phyloP scores from a whole-genome alignment of 2,329 filamentous ascomycete species.

The Pyrenophora seminiperda region DNA sequence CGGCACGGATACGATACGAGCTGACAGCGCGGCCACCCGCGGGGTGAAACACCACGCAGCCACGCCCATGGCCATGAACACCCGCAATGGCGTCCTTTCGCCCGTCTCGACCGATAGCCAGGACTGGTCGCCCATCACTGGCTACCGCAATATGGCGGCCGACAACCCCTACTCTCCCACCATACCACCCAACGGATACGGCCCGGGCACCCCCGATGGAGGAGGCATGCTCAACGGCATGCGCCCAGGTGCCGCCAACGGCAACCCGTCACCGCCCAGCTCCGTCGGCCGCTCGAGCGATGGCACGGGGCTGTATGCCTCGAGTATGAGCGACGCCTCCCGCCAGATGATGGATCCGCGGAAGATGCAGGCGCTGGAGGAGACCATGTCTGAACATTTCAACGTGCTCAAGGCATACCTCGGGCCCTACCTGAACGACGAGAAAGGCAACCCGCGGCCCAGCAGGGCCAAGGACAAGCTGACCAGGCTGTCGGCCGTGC shows the following conservation, averaged over 20 bases:
- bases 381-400: conserved; percentile 80
- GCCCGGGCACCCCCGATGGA: conserved; percentile 46
- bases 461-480: conserved; percentile 96
- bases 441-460: conserved; percentile 72
- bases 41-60: conserved; percentile 29
- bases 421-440: conserved; percentile 71
- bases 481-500: conserved; percentile 82
- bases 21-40: conserved; percentile 29
- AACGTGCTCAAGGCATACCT: conserved; percentile 77
- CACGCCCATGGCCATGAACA: conserved; percentile 38
- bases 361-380: conserved; percentile 65
- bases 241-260: conserved; percentile 47
- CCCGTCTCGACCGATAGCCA: conserved; percentile 49
- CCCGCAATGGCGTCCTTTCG: conserved; percentile 48
- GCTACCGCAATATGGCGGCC: conserved; percentile 45
- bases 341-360: conserved; percentile 59
- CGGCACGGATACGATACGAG: conserved; percentile 24
- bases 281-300: conserved; percentile 86
- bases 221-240: conserved; percentile 60
- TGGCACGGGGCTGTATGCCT: conserved; percentile 69
- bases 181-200: conserved; percentile 42
- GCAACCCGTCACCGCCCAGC: conserved; percentile 80
- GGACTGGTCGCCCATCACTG: conserved; percentile 50
- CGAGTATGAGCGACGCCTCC: conserved; percentile 57
- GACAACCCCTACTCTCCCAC: conserved; percentile 48